phyloP scores from a whole-genome alignment of 345 rosid genomes.

The Acer campestre region DNA sequence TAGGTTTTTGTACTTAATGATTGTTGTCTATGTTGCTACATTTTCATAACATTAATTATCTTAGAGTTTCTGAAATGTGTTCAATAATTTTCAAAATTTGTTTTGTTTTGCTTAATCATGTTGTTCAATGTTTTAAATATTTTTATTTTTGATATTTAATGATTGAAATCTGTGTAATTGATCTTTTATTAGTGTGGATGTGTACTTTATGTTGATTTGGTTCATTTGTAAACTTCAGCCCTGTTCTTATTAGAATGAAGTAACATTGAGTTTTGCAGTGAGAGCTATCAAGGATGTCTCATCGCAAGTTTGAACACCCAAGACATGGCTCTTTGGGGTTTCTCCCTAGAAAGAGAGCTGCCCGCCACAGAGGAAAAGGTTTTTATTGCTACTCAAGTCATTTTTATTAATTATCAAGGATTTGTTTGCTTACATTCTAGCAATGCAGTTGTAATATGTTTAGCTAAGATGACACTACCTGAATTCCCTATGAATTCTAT shows the following conservation, averaged over 20 bases:
- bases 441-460: too few species aligned
- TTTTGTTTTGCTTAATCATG: too few species aligned
- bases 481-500: neutral
- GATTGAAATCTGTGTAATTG: too few species aligned
- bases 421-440: neutral
- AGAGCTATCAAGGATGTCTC: conserved; percentile 57
- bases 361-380: conserved; percentile 92
- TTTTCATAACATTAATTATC: too few species aligned
- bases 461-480: neutral
- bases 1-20: neutral
- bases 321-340: conserved; percentile 93
- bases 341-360: conserved; percentile 83
- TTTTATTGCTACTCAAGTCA: neutral
- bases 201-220: too few species aligned
- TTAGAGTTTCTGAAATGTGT: too few species aligned
- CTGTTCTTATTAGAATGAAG: neutral
- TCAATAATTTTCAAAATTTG: too few species aligned
- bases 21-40: neutral
- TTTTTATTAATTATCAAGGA: neutral
- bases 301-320: conserved; percentile 94
- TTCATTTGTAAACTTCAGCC: too few species aligned
- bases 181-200: too few species aligned
- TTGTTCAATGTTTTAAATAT: too few species aligned
- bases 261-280: conserved; percentile 33
- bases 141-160: too few species aligned